These are phyloP conservation scores for Massarina eburnea DNA, from an alignment of 2,329 filamentous ascomycete genomes.

Conservation along the genomic window DNA sequence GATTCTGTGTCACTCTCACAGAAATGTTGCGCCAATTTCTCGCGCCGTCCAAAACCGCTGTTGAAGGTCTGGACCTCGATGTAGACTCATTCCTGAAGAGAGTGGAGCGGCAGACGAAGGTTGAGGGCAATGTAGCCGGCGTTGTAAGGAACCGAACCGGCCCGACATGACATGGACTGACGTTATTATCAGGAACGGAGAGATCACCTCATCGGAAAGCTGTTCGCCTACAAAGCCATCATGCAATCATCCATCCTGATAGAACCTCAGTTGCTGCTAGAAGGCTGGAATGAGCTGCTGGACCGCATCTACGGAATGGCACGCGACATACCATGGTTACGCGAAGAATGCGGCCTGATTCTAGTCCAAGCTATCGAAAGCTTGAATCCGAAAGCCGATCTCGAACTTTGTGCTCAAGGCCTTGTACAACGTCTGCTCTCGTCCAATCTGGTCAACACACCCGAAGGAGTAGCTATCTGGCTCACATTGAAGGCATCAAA, in stretches of 20 bases:
- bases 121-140: constrained; percentile 55
- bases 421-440: constrained; percentile 65
- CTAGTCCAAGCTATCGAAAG: constrained; percentile 72
- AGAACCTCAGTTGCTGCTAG: constrained; percentile 53
- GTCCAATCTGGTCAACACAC: constrained; percentile 72
- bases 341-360: constrained; percentile 83
- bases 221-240: constrained; percentile 86
- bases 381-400: constrained; percentile 41
- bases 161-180: constrained; percentile 7
- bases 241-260: constrained; percentile 77
- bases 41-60: constrained; percentile 42
- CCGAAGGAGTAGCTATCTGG: constrained; percentile 90
- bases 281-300: constrained; percentile 68
- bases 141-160: constrained; percentile 46
- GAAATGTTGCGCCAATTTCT: constrained; percentile 76
- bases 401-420: constrained; percentile 61
- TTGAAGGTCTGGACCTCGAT: constrained; percentile 39
- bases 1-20: constrained; percentile 85
- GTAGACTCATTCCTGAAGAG: constrained; percentile 52
- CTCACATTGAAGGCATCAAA: constrained; percentile 62
- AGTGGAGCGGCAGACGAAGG: constrained; percentile 55
- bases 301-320: constrained; percentile 73
- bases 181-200: constrained; percentile 70
- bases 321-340: constrained; percentile 83
- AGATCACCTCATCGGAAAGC: constrained; percentile 79